Percentiles rank a stretch among this genome's conserved stretches.
Conservation (phyloP, 805 yeast genomes). For the Grigorovia humatica region DNA sequence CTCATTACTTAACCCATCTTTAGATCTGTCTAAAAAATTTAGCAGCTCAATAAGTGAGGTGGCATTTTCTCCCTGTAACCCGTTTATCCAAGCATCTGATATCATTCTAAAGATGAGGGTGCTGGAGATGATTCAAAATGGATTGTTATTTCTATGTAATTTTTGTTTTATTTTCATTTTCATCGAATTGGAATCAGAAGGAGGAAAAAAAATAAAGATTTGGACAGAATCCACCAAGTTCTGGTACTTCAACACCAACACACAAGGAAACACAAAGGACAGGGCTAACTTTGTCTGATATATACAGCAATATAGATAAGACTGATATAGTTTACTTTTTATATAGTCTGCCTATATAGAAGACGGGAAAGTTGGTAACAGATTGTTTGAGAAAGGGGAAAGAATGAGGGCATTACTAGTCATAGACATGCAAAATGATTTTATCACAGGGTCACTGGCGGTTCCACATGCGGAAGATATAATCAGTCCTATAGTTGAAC, state of each 20-base stretch:
- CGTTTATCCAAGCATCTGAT: neutral
- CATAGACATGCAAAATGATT: conserved; percentile 80
- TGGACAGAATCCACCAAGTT: neutral
- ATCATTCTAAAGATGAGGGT: neutral
- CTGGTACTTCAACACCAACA: neutral
- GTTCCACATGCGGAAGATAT: conserved; percentile 54
- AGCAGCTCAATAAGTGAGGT: neutral
- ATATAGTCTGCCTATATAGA: neutral
- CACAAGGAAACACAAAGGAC: neutral
- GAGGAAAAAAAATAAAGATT: neutral
- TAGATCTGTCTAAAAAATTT: neutral
- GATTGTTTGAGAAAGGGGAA: neutral
- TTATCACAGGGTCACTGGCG: conserved; percentile 67
- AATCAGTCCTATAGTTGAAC: conserved; percentile 39
- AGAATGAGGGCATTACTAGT: conserved; percentile 48
- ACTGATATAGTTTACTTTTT: neutral
- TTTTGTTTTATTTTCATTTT: too few relatives aligned
- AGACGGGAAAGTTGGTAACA: too few relatives aligned
- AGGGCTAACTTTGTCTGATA: too few relatives aligned
- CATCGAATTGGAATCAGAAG: neutral
- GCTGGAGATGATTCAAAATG: neutral
- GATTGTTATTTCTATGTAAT: neutral
- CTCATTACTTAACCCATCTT: neutral
- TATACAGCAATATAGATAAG: neutral
- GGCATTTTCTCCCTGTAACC: neutral